Evolutionary conservation across 371 early-diverging fungal species (phyloP).

Genomic region (Mortierella sp.): DNA sequence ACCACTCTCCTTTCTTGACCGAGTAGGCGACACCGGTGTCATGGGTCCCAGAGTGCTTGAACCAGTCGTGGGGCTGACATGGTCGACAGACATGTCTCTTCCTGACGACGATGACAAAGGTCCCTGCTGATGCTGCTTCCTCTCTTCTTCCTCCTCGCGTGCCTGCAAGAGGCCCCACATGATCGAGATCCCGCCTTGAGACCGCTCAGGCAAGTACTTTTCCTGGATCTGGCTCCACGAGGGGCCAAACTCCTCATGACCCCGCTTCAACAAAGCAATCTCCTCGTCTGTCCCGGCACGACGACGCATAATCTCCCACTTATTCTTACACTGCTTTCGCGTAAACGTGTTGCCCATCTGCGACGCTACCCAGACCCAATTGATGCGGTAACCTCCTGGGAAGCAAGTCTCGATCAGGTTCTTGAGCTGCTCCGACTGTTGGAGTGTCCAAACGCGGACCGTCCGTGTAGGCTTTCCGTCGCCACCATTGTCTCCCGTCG

Average conservation of each 20-base stretch:
- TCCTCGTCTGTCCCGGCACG: conserved; percentile 54
- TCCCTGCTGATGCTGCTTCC: conserved; percentile 11
- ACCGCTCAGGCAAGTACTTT: conserved; percentile 53
- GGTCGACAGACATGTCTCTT: conserved; percentile 5
- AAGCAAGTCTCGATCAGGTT: conserved; percentile 48
- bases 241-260: conserved; percentile 47
- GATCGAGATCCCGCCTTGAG: conserved; percentile 51
- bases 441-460: conserved; percentile 49
- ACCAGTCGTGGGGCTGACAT: neutral
- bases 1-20: neutral
- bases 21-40: conserved; percentile 5
- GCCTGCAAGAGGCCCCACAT: conserved; percentile 53
- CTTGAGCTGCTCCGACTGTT: conserved; percentile 53
- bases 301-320: conserved; percentile 57
- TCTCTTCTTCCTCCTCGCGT: conserved; percentile 42
- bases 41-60: neutral
- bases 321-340: conserved; percentile 56
- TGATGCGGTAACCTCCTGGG: conserved; percentile 54
- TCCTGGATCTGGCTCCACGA: conserved; percentile 53
- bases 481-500: neutral
- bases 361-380: conserved; percentile 57
- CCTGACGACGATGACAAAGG: neutral
- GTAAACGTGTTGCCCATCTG: conserved; percentile 57
- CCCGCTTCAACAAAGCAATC: conserved; percentile 33
- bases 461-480: conserved; percentile 46